These are phyloP conservation scores for Capsicum chinense DNA, from an alignment of 257 asterid species.

Conservation along the genomic window DNA sequence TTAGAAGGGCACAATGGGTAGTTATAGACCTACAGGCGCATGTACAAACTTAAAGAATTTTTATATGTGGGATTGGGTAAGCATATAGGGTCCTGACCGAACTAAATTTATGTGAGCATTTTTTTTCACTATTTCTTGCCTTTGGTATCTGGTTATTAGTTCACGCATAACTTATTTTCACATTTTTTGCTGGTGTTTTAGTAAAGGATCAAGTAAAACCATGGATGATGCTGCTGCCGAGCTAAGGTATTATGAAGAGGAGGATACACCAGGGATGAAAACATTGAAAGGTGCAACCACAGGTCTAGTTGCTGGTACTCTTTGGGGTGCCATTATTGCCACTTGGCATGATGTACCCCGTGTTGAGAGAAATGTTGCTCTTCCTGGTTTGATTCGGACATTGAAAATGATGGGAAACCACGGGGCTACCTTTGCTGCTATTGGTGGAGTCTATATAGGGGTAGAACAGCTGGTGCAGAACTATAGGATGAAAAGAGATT, in stretches of 20 bases:
- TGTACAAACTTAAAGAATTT: neutral
- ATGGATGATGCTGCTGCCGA: conserved; percentile 71
- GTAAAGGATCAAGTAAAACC: conserved; percentile 27
- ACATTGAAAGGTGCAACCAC: conserved; percentile 77
- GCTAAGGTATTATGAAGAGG: conserved; percentile 81
- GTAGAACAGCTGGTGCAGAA: conserved; percentile 81
- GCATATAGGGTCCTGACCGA: neutral
- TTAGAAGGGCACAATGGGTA: neutral
- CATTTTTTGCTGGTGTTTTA: conserved; percentile 6
- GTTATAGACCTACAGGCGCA: neutral
- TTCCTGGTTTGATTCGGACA: conserved; percentile 91
- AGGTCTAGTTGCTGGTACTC: conserved; percentile 83
- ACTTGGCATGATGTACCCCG: conserved; percentile 99
- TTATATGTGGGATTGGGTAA: neutral
- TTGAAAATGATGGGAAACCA: conserved; percentile 91
- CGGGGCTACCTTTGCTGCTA: conserved; percentile 91
- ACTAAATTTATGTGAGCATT: neutral
- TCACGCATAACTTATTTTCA: conserved; percentile 5
- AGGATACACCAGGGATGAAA: conserved; percentile 61
- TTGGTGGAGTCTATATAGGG: conserved; percentile 92
- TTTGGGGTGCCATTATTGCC: conserved; percentile 91
- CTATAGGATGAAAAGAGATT: conserved; percentile 86
- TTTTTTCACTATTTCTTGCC: neutral
- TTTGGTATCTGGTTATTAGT: conserved; percentile 19
- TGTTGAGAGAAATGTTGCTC: conserved; percentile 92